Conservation (phyloP, 768 basidiomycete species). For the Hericium erinaceus region DNA sequence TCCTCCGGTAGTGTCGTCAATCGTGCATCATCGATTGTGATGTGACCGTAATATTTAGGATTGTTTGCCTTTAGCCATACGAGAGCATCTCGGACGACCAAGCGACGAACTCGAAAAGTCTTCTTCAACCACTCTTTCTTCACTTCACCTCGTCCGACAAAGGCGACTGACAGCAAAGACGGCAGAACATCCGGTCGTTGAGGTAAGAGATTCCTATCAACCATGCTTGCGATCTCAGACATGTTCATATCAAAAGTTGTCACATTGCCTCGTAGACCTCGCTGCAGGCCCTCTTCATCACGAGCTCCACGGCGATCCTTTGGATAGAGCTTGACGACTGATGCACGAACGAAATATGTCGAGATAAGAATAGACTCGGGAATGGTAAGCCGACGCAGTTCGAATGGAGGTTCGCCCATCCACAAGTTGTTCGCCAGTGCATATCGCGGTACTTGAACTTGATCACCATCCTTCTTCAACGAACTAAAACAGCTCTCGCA, state of each 20-base stretch:
- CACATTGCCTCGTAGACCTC: not conserved
- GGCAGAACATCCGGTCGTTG: slow-evolving; percentile 16
- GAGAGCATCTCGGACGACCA: slow-evolving; percentile 22
- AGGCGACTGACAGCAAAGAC: slow-evolving; percentile 26
- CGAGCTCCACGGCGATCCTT: not conserved
- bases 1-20: slow-evolving; percentile 24
- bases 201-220: not conserved
- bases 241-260: not conserved
- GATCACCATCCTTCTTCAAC: too few relatives aligned
- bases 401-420: slow-evolving; percentile 26
- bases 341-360: too few relatives aligned
- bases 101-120: slow-evolving; percentile 25
- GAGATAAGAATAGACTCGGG: slow-evolving; percentile 29
- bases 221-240: not conserved
- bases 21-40: slow-evolving; percentile 16
- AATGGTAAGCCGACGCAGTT: slow-evolving; percentile 23
- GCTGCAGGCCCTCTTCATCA: not conserved
- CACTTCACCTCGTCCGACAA: slow-evolving; percentile 22
- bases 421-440: slow-evolving; percentile 26
- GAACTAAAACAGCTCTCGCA: too few relatives aligned
- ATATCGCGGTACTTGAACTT: too few relatives aligned
- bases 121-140: slow-evolving; percentile 20
- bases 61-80: slow-evolving; percentile 30
- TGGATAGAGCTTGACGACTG: slow-evolving; percentile 17
- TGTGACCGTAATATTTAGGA: slow-evolving; percentile 20